A percentile compares a stretch with the other conserved stretches of the same genome.
phyloP scores from a whole-genome alignment of 768 basidiomycete species.

The Agaricus blazei region DNA sequence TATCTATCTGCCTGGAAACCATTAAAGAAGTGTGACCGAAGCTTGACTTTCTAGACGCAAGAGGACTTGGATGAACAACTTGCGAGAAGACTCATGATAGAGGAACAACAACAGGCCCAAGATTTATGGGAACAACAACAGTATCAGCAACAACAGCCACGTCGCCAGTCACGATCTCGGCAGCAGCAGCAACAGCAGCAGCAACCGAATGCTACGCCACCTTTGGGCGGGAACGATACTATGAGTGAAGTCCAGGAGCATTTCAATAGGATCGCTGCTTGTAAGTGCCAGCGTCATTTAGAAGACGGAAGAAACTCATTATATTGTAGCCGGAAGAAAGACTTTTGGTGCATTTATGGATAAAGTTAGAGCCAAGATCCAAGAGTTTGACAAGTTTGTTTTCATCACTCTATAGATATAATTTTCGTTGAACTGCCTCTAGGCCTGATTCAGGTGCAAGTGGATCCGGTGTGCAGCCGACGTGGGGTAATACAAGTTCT shows the following conservation, averaged over 20 bases:
- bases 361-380: constrained; percentile 81
- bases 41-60: constrained; percentile 37
- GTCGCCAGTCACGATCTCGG: constrained; percentile 8
- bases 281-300: constrained; percentile 34
- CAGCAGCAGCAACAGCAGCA: constrained; percentile 17
- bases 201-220: constrained; percentile 1
- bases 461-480: constrained; percentile 10
- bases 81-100: constrained; percentile 64
- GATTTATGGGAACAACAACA: constrained; percentile 13
- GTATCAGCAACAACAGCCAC: constrained; percentile 25
- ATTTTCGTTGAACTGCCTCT: neutral
- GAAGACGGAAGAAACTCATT: too few species aligned
- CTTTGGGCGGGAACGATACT: constrained; percentile 38
- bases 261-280: constrained; percentile 71
- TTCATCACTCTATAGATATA: neutral
- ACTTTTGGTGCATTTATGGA: constrained; percentile 67
- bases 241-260: constrained; percentile 71
- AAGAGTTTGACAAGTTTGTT: constrained; percentile 64
- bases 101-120: constrained; percentile 46
- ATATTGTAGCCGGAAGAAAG: constrained; percentile 61
- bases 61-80: constrained; percentile 77
- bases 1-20: neutral
- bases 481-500: neutral
- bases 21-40: neutral
- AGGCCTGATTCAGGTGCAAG: constrained; percentile 7